Percentiles rank a stretch among this genome's conserved stretches.
Conservation (phyloP, 805 yeast genomes). For the Alloascoidea africana region DNA sequence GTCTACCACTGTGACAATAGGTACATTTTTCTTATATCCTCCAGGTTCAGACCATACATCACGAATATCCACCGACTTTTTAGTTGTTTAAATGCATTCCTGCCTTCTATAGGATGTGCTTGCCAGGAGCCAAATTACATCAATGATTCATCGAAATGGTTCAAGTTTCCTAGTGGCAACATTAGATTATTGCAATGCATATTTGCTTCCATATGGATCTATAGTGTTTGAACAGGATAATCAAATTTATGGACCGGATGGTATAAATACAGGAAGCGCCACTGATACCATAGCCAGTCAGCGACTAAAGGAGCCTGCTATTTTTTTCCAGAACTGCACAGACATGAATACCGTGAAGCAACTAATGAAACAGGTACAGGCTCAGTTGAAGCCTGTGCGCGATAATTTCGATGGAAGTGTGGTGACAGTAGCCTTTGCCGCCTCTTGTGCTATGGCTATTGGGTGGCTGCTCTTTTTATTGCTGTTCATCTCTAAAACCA, state of each 20-base stretch:
- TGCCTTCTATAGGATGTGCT: too few relatives aligned
- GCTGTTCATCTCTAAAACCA: slow-evolving; percentile 35
- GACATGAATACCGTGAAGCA: not conserved
- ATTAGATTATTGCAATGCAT: not conserved
- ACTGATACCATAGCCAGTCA: not conserved
- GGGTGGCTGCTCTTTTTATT: slow-evolving; percentile 54
- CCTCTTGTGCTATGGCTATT: not conserved
- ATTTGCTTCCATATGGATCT: slow-evolving; percentile 1
- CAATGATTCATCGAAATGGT: too few relatives aligned
- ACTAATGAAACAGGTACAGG: not conserved
- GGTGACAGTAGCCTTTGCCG: not conserved
- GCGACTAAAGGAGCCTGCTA: not conserved
- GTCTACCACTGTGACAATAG: too few relatives aligned
- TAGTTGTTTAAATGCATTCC: too few relatives aligned
- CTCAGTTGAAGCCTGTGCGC: not conserved
- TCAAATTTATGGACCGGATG: too few relatives aligned
- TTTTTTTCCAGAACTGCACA: not conserved
- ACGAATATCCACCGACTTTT: too few relatives aligned
- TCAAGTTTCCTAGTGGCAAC: too few relatives aligned
- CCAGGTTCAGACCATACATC: too few relatives aligned
- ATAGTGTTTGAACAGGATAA: too few relatives aligned
- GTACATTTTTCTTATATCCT: too few relatives aligned
- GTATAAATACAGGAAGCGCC: not conserved
- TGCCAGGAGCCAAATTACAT: too few relatives aligned
- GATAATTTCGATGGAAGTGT: not conserved